Percentiles rank a stretch among this genome's conserved stretches.
phyloP scores from a whole-genome alignment of 1,139 yeast species.

The Lodderomyces orthopsilosis region DNA sequence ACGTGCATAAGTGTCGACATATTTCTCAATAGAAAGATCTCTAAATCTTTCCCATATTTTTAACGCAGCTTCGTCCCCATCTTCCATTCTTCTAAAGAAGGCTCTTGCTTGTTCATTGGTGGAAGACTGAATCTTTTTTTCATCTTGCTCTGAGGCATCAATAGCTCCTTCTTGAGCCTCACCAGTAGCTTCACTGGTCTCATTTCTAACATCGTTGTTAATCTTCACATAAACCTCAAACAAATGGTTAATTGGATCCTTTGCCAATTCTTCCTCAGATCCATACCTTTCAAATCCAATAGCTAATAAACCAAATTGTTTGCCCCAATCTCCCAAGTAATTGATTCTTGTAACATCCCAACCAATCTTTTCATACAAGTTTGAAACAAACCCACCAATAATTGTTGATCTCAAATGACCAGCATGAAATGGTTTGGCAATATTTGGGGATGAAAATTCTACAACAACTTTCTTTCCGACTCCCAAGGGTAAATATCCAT shows the following conservation, averaged over 20 bases:
- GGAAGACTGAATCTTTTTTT: constrained; percentile 12
- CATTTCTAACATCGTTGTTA: constrained; percentile 74
- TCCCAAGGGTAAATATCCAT: constrained; percentile 79
- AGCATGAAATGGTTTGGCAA: constrained; percentile 99
- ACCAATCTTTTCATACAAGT: constrained; percentile 85
- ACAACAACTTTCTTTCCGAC: constrained; percentile 68
- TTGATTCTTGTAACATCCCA: constrained; percentile 89
- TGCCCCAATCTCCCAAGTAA: constrained; percentile 99
- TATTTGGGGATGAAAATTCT: constrained; percentile 96
- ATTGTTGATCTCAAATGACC: constrained; percentile 98
- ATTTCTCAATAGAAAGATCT: constrained; percentile 81
- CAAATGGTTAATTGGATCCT: constrained; percentile 90
- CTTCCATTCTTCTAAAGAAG: constrained; percentile 90
- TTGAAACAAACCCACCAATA: constrained; percentile 94
- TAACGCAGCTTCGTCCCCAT: constrained; percentile 82
- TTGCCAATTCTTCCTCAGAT: constrained; percentile 61
- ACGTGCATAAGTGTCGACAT: constrained; percentile 85
- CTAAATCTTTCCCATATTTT: constrained; percentile 86
- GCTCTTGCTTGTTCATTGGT: constrained; percentile 85
- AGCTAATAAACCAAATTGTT: constrained; percentile 95
- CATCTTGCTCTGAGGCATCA: constrained; percentile 15
- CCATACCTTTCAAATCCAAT: constrained; percentile 90
- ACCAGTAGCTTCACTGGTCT: constrained; percentile 41
- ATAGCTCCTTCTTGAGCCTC: constrained; percentile 38
- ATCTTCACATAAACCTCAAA: constrained; percentile 91